Evolutionary conservation across 2,329 filamentous ascomycete genomes (phyloP), one percentile per base, ranked within the genome.

Genomic region (Claviceps lovelessii): DNA sequence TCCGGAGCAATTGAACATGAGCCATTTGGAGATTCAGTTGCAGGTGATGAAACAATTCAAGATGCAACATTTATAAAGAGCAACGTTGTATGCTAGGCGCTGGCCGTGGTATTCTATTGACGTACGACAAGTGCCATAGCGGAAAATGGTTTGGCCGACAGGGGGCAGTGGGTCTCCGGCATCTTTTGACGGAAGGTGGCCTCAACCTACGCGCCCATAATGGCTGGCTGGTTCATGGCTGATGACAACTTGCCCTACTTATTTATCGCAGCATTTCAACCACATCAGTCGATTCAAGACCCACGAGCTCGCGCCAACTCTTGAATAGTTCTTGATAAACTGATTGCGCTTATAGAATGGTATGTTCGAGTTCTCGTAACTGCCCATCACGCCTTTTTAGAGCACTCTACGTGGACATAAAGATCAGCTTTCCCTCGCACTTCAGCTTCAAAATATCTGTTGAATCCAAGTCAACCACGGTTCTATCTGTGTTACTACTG

Each of bases 131-230:
- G 35, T 10, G 35, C 8, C 7, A 41, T 41, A 39, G 37, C 68
- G 68, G 68, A 70, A 62, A 70, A 66, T 49, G 53, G 57, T 68
- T 69, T 54, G 44, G 55, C 65, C 67, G 67, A 53, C 42, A 37
- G 5, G 54, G 28, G 35, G n/a, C 5, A 23, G 19, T 15, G 48
- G 51, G 8, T 15, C 51, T 55, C 59, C 57, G 58, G 58, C 48
- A 29, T 33, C 47, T 58, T 65, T 70, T 70, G 64, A 68, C 62
- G 69, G 70, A 71, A 71, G 68, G 70, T 73, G 70, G 70, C 70
- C 70, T 73, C 65, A 72, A 72, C 67, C 61, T 60, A 56, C 56
- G 58, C 35, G 54, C 50, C 47, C 47, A 49, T 62, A 39, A 15
- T n/a, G 11, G 7, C 41, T 33, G 29, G n/a, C 23, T 19, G n/a